These are phyloP conservation scores for Pythium chondricola DNA, from an alignment of 352 stramenopile genomes.

Conservation along the genomic window DNA sequence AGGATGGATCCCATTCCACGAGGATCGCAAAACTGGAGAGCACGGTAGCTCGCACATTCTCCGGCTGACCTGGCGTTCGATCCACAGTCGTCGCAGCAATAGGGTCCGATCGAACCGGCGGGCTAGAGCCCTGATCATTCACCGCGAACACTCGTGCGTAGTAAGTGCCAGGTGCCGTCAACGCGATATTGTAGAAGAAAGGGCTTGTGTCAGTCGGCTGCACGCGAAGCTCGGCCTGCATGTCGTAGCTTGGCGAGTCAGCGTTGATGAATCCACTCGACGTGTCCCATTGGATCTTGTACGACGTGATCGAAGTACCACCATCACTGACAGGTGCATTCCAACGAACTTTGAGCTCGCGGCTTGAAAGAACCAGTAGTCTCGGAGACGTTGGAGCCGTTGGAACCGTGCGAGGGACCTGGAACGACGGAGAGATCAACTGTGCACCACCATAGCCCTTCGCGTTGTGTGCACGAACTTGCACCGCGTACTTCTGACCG, in stretches of 20 bases:
- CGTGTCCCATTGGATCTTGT: conserved; percentile 92
- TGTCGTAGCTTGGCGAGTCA: conserved; percentile 59
- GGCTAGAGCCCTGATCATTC: conserved; percentile 87
- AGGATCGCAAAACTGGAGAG: conserved; percentile 90
- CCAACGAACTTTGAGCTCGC: conserved; percentile 80
- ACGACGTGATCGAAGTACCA: conserved; percentile 75
- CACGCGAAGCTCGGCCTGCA: conserved; percentile 35
- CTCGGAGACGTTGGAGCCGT: conserved; percentile 28
- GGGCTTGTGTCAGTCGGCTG: conserved; percentile 28
- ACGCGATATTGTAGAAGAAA: conserved; percentile 91
- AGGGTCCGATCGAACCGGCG: conserved; percentile 34
- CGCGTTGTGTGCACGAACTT: conserved; percentile 52
- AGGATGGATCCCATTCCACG: conserved; percentile 87
- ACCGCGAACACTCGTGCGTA: conserved; percentile 90
- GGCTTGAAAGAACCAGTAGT: conserved; percentile 55
- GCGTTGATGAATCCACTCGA: conserved; percentile 63
- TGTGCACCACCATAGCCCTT: conserved; percentile 51
- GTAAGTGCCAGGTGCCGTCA: conserved; percentile 51
- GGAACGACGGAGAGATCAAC: conserved; percentile 42
- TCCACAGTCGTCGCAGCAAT: conserved; percentile 49
- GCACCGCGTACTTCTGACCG: conserved; percentile 51
- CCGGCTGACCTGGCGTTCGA: conserved; percentile 65
- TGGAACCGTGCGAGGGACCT: conserved; percentile 46
- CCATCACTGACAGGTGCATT: conserved; percentile 46
- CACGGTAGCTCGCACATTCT: conserved; percentile 55